phyloP scores from a whole-genome alignment of 2,329 filamentous ascomycete species.

The Alternaria arborescens region DNA sequence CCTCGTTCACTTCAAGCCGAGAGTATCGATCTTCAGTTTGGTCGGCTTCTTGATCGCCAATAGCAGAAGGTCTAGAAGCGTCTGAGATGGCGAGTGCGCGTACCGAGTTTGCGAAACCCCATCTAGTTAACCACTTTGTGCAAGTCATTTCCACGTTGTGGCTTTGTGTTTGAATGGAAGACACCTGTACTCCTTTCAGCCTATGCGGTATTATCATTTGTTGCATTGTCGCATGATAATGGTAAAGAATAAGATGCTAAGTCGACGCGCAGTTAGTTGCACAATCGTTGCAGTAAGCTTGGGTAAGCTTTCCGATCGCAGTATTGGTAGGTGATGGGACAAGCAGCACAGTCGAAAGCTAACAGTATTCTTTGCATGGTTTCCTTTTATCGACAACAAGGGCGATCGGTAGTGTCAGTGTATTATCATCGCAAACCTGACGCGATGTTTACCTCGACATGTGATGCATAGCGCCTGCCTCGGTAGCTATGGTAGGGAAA shows the following conservation, averaged over 20 bases:
- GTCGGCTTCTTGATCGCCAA: not conserved
- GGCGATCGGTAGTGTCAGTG: not conserved
- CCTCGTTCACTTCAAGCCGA: not conserved
- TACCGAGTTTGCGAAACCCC: not conserved
- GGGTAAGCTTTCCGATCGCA: not conserved
- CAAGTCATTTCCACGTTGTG: not conserved
- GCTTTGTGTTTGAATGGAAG: not conserved
- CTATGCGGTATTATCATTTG: not conserved
- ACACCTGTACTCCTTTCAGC: not conserved
- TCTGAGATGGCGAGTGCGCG: too few species aligned
- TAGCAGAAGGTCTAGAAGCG: not conserved
- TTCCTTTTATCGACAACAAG: not conserved
- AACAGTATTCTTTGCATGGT: not conserved
- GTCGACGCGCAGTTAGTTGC: not conserved
- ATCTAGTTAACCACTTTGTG: not conserved
- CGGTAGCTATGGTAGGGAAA: not conserved
- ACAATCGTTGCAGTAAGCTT: not conserved
- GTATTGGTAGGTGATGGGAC: not conserved
- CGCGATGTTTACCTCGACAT: not conserved
- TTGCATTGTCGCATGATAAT: not conserved
- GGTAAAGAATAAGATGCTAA: not conserved
- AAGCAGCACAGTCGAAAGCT: not conserved
- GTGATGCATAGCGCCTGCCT: not conserved
- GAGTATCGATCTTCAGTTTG: not conserved
- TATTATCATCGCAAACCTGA: not conserved